phyloP scores from a whole-genome alignment of 1,284 basidiomycete genomes.

The Cronartium quercuum region DNA sequence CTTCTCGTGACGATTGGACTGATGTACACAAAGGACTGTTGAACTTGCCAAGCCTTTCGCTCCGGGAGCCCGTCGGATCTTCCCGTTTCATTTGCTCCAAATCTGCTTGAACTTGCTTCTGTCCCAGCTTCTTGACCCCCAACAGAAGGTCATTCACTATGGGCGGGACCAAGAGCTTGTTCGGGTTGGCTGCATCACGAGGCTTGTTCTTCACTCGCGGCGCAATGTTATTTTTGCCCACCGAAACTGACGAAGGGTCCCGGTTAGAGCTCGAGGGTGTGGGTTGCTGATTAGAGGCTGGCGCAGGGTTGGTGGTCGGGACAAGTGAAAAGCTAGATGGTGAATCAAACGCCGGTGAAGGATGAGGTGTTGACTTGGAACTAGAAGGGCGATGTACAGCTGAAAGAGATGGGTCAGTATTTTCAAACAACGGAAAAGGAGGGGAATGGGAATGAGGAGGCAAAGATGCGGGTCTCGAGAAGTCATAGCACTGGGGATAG shows the following conservation, averaged over 20 bases:
- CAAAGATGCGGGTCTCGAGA: background rate
- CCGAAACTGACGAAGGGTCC: background rate
- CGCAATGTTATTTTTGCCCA: background rate
- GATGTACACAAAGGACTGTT: no score
- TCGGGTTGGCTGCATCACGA: background rate
- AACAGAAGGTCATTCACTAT: background rate
- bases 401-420: background rate
- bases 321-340: background rate
- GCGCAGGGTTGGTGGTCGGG: background rate
- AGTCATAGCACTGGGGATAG: background rate
- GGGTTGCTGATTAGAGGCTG: background rate
- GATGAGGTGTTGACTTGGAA: background rate
- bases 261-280: background rate
- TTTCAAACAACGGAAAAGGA: background rate
- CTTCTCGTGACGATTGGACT: no score
- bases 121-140: background rate
- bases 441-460: background rate
- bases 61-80: background rate
- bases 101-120: background rate
- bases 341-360: background rate
- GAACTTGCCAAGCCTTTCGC: background rate
- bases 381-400: background rate
- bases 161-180: background rate
- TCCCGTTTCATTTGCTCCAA: background rate
- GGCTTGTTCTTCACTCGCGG: background rate